Evolutionary conservation across 208 protist species (phyloP).

Genomic region (Lotmaria passim): DNA sequence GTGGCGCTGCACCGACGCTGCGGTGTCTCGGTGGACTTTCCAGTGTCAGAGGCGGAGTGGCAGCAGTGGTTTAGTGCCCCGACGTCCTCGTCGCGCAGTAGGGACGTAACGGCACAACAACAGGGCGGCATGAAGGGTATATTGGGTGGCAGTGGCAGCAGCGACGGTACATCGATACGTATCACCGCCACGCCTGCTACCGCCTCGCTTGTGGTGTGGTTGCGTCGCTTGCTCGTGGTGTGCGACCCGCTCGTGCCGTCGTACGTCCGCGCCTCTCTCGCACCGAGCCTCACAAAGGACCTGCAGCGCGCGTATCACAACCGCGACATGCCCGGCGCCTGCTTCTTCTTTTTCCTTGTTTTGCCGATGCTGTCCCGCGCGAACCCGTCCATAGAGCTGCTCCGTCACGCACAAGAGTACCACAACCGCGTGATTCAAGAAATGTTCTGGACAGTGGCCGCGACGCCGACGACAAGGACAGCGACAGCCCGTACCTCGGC

Average conservation of each 20-base stretch:
- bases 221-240: slow-evolving; percentile 24
- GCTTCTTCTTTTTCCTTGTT: slow-evolving; percentile 18
- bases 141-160: neutral
- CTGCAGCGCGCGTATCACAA: slow-evolving; percentile 48
- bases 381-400: slow-evolving; percentile 12
- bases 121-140: too few relatives aligned
- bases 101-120: too few relatives aligned
- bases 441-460: slow-evolving; percentile 18
- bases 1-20: slow-evolving; percentile 13
- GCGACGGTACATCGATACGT: neutral
- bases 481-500: neutral
- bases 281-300: slow-evolving; percentile 33
- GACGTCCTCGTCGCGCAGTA: neutral
- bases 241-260: slow-evolving; percentile 40
- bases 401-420: neutral
- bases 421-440: slow-evolving; percentile 21
- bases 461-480: neutral
- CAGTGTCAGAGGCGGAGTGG: slow-evolving; percentile 24
- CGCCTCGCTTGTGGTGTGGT: slow-evolving; percentile 20
- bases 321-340: slow-evolving; percentile 35
- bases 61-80: slow-evolving; percentile 7
- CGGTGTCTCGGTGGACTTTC: slow-evolving; percentile 11
- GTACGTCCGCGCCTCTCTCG: slow-evolving; percentile 35
- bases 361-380: slow-evolving; percentile 1
- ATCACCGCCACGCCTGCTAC: neutral